phyloP scores from a whole-genome alignment of 768 basidiomycete genomes.

The Strobilomyces confusus region DNA sequence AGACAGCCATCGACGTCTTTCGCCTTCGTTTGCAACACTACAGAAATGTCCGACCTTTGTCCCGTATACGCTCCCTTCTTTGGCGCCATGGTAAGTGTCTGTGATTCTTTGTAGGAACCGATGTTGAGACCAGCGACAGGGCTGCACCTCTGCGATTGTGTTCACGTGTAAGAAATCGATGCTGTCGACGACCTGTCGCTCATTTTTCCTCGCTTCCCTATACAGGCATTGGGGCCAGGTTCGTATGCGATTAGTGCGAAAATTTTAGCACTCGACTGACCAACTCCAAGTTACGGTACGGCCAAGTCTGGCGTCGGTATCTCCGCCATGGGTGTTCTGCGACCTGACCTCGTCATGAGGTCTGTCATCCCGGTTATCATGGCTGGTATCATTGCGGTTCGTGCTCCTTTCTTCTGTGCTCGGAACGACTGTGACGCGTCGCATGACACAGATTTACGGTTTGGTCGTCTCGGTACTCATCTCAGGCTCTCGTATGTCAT shows the following conservation, averaged over 20 bases:
- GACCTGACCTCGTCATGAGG: conserved; percentile 80
- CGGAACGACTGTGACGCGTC: neutral
- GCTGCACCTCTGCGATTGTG: conserved; percentile 94
- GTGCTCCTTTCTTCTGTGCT: conserved; percentile 31
- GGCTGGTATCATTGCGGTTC: conserved; percentile 84
- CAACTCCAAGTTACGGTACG: conserved; percentile 81
- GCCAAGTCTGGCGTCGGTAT: conserved; percentile 99
- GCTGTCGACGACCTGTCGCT: neutral
- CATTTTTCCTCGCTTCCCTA: neutral
- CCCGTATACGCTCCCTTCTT: conserved; percentile 98
- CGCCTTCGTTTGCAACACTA: conserved; percentile 1
- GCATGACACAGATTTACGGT: conserved; percentile 74
- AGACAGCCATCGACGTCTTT: neutral
- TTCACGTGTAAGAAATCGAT: conserved; percentile 51
- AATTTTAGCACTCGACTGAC: neutral
- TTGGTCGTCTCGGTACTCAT: conserved; percentile 74
- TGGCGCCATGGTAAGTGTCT: conserved; percentile 78
- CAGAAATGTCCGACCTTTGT: conserved; percentile 71
- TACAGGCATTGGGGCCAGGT: conserved; percentile 87
- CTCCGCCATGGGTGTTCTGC: conserved; percentile 95
- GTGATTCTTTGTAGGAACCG: neutral
- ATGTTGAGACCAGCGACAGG: conserved; percentile 44
- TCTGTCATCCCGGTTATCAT: neutral
- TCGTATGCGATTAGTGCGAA: conserved; percentile 14
- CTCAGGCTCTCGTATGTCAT: conserved; percentile 56